A percentile compares a stretch with the other conserved stretches of the same genome.
phyloP scores from a whole-genome alignment of 2,329 filamentous ascomycete species.

The Xylaria sp. region DNA sequence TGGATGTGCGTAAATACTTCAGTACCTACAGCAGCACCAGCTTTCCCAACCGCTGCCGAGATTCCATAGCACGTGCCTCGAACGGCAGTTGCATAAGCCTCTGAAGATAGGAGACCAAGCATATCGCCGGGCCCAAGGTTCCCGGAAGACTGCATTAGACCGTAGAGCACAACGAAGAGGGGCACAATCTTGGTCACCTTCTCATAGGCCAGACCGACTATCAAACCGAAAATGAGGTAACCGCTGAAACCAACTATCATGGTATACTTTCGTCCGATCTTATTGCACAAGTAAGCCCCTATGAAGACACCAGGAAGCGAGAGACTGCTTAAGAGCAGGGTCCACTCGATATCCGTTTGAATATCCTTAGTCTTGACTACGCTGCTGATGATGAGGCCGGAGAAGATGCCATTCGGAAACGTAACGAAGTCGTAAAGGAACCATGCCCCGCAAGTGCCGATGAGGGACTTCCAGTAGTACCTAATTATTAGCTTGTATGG shows the following conservation, averaged over 20 bases:
- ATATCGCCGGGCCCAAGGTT: slow-evolving; percentile 33
- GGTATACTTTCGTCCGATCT: slow-evolving; percentile 31
- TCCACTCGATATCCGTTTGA: slow-evolving; percentile 28
- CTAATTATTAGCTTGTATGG: slow-evolving; percentile 27
- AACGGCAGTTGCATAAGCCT: slow-evolving; percentile 30
- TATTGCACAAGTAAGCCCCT: slow-evolving; percentile 32
- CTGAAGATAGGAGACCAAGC: slow-evolving; percentile 32
- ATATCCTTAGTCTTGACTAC: slow-evolving; percentile 31
- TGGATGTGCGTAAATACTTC: slow-evolving; percentile 32
- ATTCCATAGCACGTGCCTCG: slow-evolving; percentile 33
- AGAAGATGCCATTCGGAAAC: slow-evolving; percentile 32
- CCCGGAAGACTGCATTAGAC: slow-evolving; percentile 32
- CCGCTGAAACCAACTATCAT: slow-evolving; percentile 33
- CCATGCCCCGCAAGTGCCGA: slow-evolving; percentile 32
- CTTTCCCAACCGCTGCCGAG: slow-evolving; percentile 30
- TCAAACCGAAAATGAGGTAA: slow-evolving; percentile 29
- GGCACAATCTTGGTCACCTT: slow-evolving; percentile 30
- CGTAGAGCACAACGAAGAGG: slow-evolving; percentile 33
- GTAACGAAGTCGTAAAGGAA: slow-evolving; percentile 35
- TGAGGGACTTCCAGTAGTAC: slow-evolving; percentile 32
- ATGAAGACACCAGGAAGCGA: slow-evolving; percentile 27
- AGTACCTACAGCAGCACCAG: slow-evolving; percentile 28
- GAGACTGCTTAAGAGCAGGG: slow-evolving; percentile 24
- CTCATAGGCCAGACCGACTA: slow-evolving; percentile 31
- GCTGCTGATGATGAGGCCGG: slow-evolving; percentile 30